Evolutionary conservation across 2,329 filamentous ascomycete genomes (phyloP).

Genomic region (Cryphonectria naterciae): DNA sequence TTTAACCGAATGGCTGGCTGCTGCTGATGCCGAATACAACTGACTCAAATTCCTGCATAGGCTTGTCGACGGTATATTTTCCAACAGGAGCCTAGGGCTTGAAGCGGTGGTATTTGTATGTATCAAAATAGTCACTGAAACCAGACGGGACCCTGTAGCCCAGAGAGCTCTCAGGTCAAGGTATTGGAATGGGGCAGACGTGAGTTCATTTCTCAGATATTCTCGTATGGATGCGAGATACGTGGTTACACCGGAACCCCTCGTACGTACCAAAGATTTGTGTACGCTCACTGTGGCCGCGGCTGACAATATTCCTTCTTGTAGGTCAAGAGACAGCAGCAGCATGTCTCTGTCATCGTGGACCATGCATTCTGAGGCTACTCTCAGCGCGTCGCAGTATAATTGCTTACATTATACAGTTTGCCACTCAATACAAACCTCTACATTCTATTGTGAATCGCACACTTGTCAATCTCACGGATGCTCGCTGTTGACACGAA

Average conservation of each 20-base stretch:
- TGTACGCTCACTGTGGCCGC: not conserved
- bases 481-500: not conserved
- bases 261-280: not conserved
- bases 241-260: not conserved
- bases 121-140: not conserved
- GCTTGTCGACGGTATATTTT: slow-evolving; percentile 62
- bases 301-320: not conserved
- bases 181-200: not conserved
- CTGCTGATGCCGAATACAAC: slow-evolving; percentile 22
- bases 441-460: not conserved
- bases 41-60: slow-evolving; percentile 33
- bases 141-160: not conserved
- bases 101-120: slow-evolving; percentile 20
- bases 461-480: not conserved
- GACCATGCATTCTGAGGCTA: not conserved
- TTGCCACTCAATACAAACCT: slow-evolving; percentile 2
- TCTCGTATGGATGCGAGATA: not conserved
- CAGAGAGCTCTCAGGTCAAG: not conserved
- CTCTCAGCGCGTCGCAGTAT: not conserved
- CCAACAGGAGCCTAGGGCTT: slow-evolving; percentile 29
- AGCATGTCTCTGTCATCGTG: not conserved
- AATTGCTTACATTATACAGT: not conserved
- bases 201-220: not conserved
- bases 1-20: not conserved
- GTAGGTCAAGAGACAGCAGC: not conserved